Percentiles rank a stretch among this genome's conserved stretches.
These are phyloP conservation scores for Brassica juncea DNA, from an alignment of 345 rosid species.

Conservation along the genomic window DNA sequence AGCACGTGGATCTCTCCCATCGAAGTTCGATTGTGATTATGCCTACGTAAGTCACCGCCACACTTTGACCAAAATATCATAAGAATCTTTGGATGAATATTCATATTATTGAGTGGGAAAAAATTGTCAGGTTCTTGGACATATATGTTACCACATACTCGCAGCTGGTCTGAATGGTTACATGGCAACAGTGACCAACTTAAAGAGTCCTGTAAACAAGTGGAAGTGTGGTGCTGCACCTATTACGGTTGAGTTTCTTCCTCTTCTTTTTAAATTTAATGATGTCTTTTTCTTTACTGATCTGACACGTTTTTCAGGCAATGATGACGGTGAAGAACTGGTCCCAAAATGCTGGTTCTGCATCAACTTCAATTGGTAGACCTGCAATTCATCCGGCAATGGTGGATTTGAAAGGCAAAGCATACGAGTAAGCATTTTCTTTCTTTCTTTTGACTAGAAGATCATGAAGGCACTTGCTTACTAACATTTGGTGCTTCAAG, in stretches of 20 bases:
- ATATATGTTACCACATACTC: slow-evolving; percentile 83
- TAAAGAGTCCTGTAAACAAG: slow-evolving; percentile 86
- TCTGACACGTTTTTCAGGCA: slow-evolving; percentile 46
- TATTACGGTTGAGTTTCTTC: slow-evolving; percentile 61
- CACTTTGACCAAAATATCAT: background rate
- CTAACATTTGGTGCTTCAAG: background rate
- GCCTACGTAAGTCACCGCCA: slow-evolving; percentile 71
- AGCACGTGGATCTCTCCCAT: slow-evolving; percentile 98
- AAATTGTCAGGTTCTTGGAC: slow-evolving; percentile 77
- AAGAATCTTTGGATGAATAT: background rate
- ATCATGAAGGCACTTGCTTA: background rate
- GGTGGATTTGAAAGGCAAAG: slow-evolving; percentile 93
- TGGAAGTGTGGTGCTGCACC: slow-evolving; percentile 99
- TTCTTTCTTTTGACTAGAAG: background rate
- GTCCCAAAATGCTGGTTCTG: slow-evolving; percentile 75
- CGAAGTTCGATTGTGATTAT: slow-evolving; percentile 95
- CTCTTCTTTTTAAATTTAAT: too few species aligned
- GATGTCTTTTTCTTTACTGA: too few species aligned
- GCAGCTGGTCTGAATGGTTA: slow-evolving; percentile 97
- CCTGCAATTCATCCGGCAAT: slow-evolving; percentile 96
- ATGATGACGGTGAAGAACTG: slow-evolving; percentile 96
- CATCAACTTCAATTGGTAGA: slow-evolving; percentile 72
- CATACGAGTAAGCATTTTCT: slow-evolving; percentile 69
- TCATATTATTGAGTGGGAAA: slow-evolving; percentile 1
- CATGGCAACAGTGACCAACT: slow-evolving; percentile 93